phyloP scores from a whole-genome alignment of 2,329 filamentous ascomycete genomes.

The Hypoxylon sp. region DNA sequence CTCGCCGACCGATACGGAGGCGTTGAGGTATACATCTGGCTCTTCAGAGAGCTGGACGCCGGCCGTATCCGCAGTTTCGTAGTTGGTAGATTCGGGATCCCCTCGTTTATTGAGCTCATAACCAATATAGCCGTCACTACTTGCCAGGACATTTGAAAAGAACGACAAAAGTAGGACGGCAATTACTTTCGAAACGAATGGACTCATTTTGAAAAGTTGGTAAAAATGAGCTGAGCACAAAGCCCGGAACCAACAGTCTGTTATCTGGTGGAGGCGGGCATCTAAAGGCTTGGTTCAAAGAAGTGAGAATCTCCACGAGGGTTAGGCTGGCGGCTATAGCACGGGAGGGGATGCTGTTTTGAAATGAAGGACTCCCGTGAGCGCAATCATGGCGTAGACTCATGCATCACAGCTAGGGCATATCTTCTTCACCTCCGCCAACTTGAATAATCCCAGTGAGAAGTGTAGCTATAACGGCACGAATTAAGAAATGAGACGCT shows the following conservation, averaged over 20 bases:
- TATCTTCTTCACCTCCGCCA: background rate
- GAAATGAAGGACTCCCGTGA: slow-evolving; percentile 31
- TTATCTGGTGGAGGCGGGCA: slow-evolving; percentile 13
- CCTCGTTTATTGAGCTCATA: slow-evolving; percentile 68
- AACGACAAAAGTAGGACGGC: slow-evolving; percentile 53
- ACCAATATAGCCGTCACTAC: slow-evolving; percentile 67
- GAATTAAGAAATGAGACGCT: slow-evolving; percentile 18
- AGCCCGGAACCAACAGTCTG: slow-evolving; percentile 45
- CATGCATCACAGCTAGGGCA: slow-evolving; percentile 4
- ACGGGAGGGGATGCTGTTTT: slow-evolving; percentile 19
- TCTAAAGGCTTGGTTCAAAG: slow-evolving; percentile 16
- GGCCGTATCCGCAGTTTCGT: slow-evolving; percentile 68
- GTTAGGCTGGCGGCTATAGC: slow-evolving; percentile 5
- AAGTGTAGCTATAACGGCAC: slow-evolving; percentile 23
- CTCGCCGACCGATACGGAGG: slow-evolving; percentile 58
- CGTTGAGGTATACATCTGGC: slow-evolving; percentile 74
- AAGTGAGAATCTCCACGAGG: slow-evolving; percentile 5
- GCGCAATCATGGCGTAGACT: slow-evolving; percentile 2
- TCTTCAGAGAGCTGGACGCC: slow-evolving; percentile 62
- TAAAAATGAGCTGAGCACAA: slow-evolving; percentile 47
- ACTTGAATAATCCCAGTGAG: slow-evolving; percentile 16
- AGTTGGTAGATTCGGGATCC: slow-evolving; percentile 65
- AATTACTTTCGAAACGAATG: slow-evolving; percentile 44
- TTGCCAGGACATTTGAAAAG: slow-evolving; percentile 43
- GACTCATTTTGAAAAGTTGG: slow-evolving; percentile 45